A percentile compares a stretch with the other conserved stretches of the same genome.
These are phyloP conservation scores for Candida palmyrensis DNA, from an alignment of 805 yeast species.

Conservation along the genomic window DNA sequence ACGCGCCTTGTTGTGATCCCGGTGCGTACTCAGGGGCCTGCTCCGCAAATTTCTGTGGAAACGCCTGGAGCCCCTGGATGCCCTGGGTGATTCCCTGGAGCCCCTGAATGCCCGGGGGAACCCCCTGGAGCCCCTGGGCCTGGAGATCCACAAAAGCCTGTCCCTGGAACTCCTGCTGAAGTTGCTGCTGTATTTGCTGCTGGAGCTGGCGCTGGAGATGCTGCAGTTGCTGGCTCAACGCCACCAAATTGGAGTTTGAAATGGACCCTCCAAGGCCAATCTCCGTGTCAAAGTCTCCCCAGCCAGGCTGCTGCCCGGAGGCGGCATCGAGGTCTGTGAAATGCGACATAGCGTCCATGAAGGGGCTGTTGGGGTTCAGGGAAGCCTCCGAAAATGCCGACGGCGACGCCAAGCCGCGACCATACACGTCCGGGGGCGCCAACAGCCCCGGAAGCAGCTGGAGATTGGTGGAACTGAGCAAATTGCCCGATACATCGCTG, in stretches of 20 bases:
- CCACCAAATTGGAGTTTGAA: constrained; percentile 26
- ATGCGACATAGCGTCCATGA: constrained; percentile 31
- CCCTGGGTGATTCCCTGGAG: too few species aligned
- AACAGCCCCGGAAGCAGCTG: constrained; percentile 11
- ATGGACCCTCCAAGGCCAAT: constrained; percentile 36
- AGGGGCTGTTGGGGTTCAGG: constrained; percentile 34
- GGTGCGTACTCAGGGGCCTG: constrained; percentile 10
- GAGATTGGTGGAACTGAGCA: constrained; percentile 9
- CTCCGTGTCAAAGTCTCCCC: constrained; percentile 23
- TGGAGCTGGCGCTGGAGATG: constrained; percentile 3
- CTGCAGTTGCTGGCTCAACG: constrained; percentile 5
- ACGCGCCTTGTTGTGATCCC: constrained; percentile 5
- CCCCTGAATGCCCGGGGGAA: too few species aligned
- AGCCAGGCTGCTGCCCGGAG: constrained; percentile 6
- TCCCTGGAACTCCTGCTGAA: constrained; percentile 3
- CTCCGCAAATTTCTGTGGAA: not conserved
- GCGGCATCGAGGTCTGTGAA: constrained; percentile 15
- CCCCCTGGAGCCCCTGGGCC: too few species aligned
- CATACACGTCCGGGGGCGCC: not conserved
- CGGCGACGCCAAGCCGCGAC: constrained; percentile 4
- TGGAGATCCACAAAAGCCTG: constrained; percentile 1
- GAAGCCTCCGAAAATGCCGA: constrained; percentile 33
- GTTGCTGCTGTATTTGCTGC: constrained; percentile 3
- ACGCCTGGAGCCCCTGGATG: not conserved
- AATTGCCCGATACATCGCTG: too few species aligned